Base-by-base conservation (phyloP, 2,329 filamentous ascomycete species). In the Phialophora expanda region DNA sequence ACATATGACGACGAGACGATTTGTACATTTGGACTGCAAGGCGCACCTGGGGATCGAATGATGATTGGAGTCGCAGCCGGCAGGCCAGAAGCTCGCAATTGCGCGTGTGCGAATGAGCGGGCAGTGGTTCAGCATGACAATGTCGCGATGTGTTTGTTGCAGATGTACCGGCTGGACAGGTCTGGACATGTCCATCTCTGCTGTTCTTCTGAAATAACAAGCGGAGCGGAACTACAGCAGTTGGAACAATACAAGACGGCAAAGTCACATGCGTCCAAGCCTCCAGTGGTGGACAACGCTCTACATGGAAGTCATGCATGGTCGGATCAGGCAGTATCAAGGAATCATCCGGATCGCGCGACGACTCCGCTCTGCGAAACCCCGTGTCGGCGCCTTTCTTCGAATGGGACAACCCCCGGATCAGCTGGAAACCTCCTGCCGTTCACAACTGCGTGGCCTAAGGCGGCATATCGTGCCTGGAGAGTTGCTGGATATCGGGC, bases 1-100 rank as follows among this genome's bases (percentile, higher is more conserved):
- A 62, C 53, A 65, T 67, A 60, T 64, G 41, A 66, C 64, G 61
- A 66, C 41, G 61, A 53, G 46, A 66, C 61, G 61, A 62, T 41
- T 51, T 62, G 50, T 62, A 32, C 34, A 56, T 56, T 46, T 53
- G 59, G 30, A 20, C 30, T 30, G 50, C 51, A 48, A 55, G 48
- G 50, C 48, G 48, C 48, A 44, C 8, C 48, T 22, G 4, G 3
- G 22, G 22, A 51, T 51, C 9, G 48, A 28, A 24, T 4, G 48
- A 12, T 12, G 48, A 4, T 51, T 28, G 20, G 24, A 26, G 4
- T 51, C 20, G 22, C 7, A 22, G 48, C 14, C 14, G 26, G 20
- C 48, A 51, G 48, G 48, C 38, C 7, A n/a, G 38, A 20, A 7
- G 38, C 17, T n/a, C 38, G 17, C 14, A 44, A 5, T 44, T n/a